Evolutionary conservation across 768 basidiomycete species (phyloP).

Genomic region (Suillus ampliporus): DNA sequence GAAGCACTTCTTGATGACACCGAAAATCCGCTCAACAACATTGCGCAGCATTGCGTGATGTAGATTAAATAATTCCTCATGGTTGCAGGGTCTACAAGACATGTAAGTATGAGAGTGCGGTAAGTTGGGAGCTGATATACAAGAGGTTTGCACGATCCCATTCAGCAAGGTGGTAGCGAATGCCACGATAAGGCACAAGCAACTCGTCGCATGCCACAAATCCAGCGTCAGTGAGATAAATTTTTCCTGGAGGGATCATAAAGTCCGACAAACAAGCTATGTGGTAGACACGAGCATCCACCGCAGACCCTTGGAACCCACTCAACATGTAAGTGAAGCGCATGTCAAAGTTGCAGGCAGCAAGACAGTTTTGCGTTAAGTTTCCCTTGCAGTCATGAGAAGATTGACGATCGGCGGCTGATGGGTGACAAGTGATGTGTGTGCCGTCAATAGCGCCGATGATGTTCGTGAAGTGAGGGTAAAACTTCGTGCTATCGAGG

Average conservation of each 20-base stretch:
- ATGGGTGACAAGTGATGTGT: slow-evolving; percentile 22
- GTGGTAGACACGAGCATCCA: slow-evolving; percentile 41
- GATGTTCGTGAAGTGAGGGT: slow-evolving; percentile 29
- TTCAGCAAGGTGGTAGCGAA: too few species aligned
- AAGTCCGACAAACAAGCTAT: slow-evolving; percentile 36
- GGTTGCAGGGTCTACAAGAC: too few species aligned
- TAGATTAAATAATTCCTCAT: too few species aligned
- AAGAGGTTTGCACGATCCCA: too few species aligned
- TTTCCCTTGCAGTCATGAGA: slow-evolving; percentile 25
- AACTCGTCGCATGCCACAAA: too few species aligned
- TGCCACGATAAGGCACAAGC: too few species aligned
- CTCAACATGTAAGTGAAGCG: slow-evolving; percentile 42
- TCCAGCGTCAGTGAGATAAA: slow-evolving; percentile 30
- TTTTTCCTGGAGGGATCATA: slow-evolving; percentile 36
- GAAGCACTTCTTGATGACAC: slow-evolving; percentile 26
- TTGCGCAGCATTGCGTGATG: slow-evolving; percentile 26
- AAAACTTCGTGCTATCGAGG: slow-evolving; percentile 25
- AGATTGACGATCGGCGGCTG: slow-evolving; percentile 15
- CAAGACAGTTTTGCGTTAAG: slow-evolving; percentile 45
- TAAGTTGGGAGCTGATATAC: too few species aligned
- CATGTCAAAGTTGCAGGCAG: slow-evolving; percentile 38
- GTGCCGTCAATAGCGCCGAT: slow-evolving; percentile 36
- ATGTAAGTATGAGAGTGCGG: too few species aligned
- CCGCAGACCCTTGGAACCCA: slow-evolving; percentile 46
- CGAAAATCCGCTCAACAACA: slow-evolving; percentile 27